These are phyloP conservation scores for Thelephora ganbajun DNA, from an alignment of 768 basidiomycete genomes.

Conservation along the genomic window DNA sequence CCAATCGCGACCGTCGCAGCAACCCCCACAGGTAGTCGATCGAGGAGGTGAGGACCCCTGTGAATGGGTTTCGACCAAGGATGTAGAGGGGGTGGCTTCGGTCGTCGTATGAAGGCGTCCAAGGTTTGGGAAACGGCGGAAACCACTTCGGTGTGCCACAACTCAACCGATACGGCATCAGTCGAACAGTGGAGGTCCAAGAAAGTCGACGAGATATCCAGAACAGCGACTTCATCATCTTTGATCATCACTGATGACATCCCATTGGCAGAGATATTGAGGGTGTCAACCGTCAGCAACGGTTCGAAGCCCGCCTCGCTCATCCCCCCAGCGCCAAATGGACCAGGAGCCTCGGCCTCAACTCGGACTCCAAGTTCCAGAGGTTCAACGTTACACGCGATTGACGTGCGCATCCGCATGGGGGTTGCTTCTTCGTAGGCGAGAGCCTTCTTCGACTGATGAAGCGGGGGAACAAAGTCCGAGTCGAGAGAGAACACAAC, in stretches of 20 bases:
- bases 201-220: constrained; percentile 29
- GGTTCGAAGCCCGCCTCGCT: constrained; percentile 8
- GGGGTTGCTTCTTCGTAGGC: background rate
- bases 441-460: background rate
- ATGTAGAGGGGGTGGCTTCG: constrained; percentile 1
- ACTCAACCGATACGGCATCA: constrained; percentile 47
- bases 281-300: constrained; percentile 41
- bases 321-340: background rate
- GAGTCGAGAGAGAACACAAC: background rate
- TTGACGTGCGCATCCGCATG: background rate
- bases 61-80: constrained; percentile 1
- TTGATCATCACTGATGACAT: constrained; percentile 34
- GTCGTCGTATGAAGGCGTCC: constrained; percentile 14
- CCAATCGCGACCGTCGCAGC: constrained; percentile 42
- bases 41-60: constrained; percentile 15
- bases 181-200: constrained; percentile 34
- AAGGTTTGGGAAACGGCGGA: constrained; percentile 38
- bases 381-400: background rate
- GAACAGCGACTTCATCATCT: constrained; percentile 27
- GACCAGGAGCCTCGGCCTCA: background rate
- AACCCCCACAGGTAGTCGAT: constrained; percentile 39
- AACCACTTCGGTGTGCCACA: constrained; percentile 52
- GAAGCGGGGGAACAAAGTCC: background rate
- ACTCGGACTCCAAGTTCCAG: background rate
- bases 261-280: constrained; percentile 33